These are phyloP conservation scores for Friedmanniomyces endolithicus DNA, from an alignment of 495 filamentous ascomycete species.

Conservation along the genomic window DNA sequence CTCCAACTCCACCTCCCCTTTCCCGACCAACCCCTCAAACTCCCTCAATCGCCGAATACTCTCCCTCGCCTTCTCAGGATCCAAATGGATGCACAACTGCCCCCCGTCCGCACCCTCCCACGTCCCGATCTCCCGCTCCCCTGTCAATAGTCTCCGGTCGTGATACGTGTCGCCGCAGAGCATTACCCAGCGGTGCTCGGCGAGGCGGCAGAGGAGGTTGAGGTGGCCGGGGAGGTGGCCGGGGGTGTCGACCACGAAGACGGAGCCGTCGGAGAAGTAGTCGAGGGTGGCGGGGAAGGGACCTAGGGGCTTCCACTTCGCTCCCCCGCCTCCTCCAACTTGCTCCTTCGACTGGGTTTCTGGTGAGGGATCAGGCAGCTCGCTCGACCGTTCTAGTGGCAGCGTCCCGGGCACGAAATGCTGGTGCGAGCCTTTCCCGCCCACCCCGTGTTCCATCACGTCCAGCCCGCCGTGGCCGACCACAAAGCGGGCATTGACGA, in stretches of 20 bases:
- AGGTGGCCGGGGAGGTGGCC: conserved; percentile 30
- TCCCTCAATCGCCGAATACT: conserved; percentile 21
- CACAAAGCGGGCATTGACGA: conserved; percentile 32
- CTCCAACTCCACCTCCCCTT: conserved; percentile 26
- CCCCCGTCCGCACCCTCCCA: conserved; percentile 24
- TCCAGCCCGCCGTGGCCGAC: conserved; percentile 37
- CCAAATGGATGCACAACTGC: conserved; percentile 29
- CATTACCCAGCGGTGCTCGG: conserved; percentile 25
- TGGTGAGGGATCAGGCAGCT: conserved; percentile 18
- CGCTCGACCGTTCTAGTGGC: conserved; percentile 24
- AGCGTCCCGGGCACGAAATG: conserved; percentile 27
- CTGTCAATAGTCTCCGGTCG: conserved; percentile 26
- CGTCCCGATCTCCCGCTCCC: conserved; percentile 27
- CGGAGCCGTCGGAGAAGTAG: conserved; percentile 26
- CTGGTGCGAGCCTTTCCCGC: conserved; percentile 22
- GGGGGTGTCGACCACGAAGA: conserved; percentile 28
- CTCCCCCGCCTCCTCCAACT: too few species aligned
- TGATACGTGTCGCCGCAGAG: conserved; percentile 31
- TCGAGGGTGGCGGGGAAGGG: conserved; percentile 25
- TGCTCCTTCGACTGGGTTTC: too few species aligned
- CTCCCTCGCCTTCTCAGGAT: conserved; percentile 22
- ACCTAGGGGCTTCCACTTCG: conserved; percentile 21
- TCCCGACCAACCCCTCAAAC: conserved; percentile 14
- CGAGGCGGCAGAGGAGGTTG: conserved; percentile 27
- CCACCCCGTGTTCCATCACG: conserved; percentile 28